Conservation (phyloP, 2,329 filamentous ascomycete genomes). For the Chaetomium sp. region DNA sequence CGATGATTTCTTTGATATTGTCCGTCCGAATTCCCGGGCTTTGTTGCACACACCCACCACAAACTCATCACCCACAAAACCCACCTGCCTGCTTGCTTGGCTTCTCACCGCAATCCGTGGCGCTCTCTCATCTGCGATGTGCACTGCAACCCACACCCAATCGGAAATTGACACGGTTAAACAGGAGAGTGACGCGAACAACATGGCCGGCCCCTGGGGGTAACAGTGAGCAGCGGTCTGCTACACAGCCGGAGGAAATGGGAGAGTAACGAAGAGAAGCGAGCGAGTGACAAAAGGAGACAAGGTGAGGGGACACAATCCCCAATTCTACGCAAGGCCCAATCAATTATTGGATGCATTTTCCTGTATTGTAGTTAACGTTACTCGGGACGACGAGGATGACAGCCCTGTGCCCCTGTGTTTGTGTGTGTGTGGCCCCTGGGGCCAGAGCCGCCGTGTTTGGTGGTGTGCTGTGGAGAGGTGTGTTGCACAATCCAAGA, state of each 20-base stretch:
- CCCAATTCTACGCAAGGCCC: not conserved
- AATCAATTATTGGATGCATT: too few relatives aligned
- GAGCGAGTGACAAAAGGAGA: not conserved
- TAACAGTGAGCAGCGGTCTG: not conserved
- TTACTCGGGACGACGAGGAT: too few relatives aligned
- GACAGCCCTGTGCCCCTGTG: not conserved
- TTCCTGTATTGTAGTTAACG: too few relatives aligned
- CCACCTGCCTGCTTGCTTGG: not conserved
- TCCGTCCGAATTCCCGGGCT: too few relatives aligned
- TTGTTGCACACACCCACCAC: too few relatives aligned
- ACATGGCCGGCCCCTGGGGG: not conserved
- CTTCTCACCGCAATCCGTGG: not conserved
- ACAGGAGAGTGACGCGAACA: slow-evolving; percentile 1
- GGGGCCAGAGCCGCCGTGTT: too few relatives aligned
- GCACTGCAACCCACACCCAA: slow-evolving; percentile 5
- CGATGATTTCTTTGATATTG: too few relatives aligned
- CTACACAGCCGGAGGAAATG: too few relatives aligned
- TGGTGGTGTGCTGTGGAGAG: too few relatives aligned
- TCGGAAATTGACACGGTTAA: slow-evolving; percentile 12
- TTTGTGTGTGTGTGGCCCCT: too few relatives aligned
- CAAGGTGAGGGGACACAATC: not conserved
- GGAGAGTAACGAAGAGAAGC: too few relatives aligned
- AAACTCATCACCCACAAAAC: not conserved
- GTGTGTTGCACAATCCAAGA: not conserved
- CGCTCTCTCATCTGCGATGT: not conserved